Conservation (phyloP, 1,139 yeast genomes). For the Protomyces lactucae-debilis region DNA sequence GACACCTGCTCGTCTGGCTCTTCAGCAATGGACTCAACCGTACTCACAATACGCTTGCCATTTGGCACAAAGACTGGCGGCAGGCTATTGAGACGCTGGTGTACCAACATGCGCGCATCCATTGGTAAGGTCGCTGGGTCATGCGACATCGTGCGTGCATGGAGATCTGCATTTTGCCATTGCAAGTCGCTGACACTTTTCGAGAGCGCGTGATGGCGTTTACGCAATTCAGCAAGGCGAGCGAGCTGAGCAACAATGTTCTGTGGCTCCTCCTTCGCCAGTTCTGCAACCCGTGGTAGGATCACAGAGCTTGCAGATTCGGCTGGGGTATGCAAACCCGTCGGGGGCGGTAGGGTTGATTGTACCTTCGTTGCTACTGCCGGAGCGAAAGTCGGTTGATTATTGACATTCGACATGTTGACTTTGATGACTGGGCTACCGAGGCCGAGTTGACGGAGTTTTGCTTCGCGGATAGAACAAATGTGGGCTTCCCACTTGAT, state of each 20-base stretch:
- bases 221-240: conserved; percentile 4
- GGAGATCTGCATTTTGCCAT: neutral
- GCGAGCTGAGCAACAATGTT: neutral
- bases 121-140: too few species aligned
- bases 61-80: conserved; percentile 10
- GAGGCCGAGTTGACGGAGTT: conserved; percentile 12
- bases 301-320: conserved; percentile 3
- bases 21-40: conserved; percentile 3
- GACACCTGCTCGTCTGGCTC: neutral
- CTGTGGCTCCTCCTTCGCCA: neutral
- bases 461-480: conserved; percentile 6
- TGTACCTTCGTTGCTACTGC: neutral
- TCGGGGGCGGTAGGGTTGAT: neutral
- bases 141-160: conserved; percentile 6
- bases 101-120: conserved; percentile 6
- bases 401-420: neutral
- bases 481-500: conserved; percentile 17
- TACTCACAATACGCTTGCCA: neutral
- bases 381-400: neutral
- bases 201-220: conserved; percentile 8
- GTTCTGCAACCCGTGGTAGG: neutral
- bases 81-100: conserved; percentile 9
- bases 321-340: conserved; percentile 24
- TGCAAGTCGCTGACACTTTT: conserved; percentile 9
- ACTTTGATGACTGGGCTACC: neutral